These are phyloP conservation scores for Syncephalastrum contaminatum DNA, from an alignment of 371 early-diverging fungal species.

Conservation along the genomic window DNA sequence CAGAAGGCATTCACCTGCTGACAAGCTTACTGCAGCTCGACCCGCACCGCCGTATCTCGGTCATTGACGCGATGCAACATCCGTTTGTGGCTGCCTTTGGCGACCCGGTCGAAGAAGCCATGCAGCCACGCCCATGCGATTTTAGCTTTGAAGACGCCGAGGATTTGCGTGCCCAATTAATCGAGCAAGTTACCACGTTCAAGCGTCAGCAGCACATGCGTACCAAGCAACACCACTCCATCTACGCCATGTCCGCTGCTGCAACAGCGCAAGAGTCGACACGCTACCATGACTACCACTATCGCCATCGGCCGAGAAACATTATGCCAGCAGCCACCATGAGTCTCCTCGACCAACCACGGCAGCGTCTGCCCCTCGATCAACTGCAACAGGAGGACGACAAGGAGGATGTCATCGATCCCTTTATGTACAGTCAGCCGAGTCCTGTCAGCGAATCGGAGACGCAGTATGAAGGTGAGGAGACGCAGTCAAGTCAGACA, in stretches of 20 bases:
- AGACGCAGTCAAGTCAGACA: neutral
- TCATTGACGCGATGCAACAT: constrained; percentile 70
- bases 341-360: constrained; percentile 11
- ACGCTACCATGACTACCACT: neutral
- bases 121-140: constrained; percentile 15
- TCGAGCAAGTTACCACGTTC: constrained; percentile 23
- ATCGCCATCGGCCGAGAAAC: neutral
- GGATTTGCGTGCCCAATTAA: constrained; percentile 18
- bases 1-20: constrained; percentile 68
- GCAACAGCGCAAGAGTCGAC: neutral
- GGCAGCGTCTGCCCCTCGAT: neutral
- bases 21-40: constrained; percentile 74
- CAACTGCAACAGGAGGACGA: constrained; percentile 1
- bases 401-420: neutral
- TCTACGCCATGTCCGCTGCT: constrained; percentile 2
- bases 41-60: constrained; percentile 76
- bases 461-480: too few species aligned
- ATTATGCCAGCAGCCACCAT: constrained; percentile 21
- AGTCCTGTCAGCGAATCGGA: too few species aligned
- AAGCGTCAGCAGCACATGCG: constrained; percentile 2
- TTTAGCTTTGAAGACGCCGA: constrained; percentile 27
- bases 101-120: constrained; percentile 24
- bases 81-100: constrained; percentile 66
- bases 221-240: constrained; percentile 4
- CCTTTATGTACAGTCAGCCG: too few species aligned